Evolutionary conservation across 345 rosid genomes (phyloP), one percentile per base, ranked within the genome.

Genomic region (Salix koriyanagi): DNA sequence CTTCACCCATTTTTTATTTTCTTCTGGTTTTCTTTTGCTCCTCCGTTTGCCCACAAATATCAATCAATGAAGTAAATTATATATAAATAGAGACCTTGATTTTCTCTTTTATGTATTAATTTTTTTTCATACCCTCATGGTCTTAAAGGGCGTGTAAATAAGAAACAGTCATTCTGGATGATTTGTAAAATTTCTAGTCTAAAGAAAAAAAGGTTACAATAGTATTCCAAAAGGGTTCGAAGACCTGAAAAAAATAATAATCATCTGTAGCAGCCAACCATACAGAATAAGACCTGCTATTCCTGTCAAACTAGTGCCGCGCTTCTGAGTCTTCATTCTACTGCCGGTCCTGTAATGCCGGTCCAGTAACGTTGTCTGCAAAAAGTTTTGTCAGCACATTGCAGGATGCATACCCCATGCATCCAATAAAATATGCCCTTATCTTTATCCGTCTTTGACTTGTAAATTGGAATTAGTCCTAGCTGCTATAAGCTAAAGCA

Each of bases 1-100:
- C 56, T 5, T 58, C 73, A 26, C 41, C 79, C 79, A 76, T 73
- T 13, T 68, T 75, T 67, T 23, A 10, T 25, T 56, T 18, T 3
- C 41, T 0, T 18, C 0, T 19, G 18, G 46, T 18, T 2, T 28
- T 32, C 41, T 66, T 34, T 18, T 21, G 41, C n/a, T 10, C 62
- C 39, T 66, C 41, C 37, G 21, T 66, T 66, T 66, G 69, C 69
- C 25, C 69, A 66, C 69, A 66, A 66, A 66, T 34, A 34, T 42
- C 21, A 66, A 8, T 9, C 1, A 8, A n/a, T 34, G 42, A 66
- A 66, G 41, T 9, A 15, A 16, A 37, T 26, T 66, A 18, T 66
- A 66, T 66, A 66, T 66, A 66, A 8, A 66, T 34, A 66, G 36
- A 66, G 14, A 65, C 41, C 37, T 34, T 36, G 41, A 37, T 34